Base-by-base conservation (phyloP, 768 basidiomycete species). In the Termitomyces sp. region DNA sequence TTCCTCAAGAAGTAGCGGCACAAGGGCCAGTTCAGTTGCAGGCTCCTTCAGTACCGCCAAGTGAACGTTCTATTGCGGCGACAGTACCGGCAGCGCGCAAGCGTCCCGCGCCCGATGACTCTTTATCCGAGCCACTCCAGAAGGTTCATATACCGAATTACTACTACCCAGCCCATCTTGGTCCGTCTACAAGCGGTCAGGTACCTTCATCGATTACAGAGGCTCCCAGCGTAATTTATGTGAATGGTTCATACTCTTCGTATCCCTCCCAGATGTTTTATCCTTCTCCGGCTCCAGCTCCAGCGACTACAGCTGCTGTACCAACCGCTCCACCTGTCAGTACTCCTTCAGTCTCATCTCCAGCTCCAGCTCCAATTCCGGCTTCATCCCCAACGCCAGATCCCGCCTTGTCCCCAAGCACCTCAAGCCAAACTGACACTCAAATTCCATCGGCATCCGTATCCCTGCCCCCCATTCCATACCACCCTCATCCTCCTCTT, bases 401-500 rank as follows among this genome's bases (percentile, higher is more conserved):
- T 36, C 16, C 48, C 2, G 35, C 51, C 6, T 46, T 53, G 16
- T 61, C 62, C 7, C 53, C 62, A 30, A 43, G 57, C 57, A 54
- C 54, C 53, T n/a, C 48, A 61, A 53, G 58, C 68, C 38, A 53
- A 13, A 22, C 20, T 14, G 56, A 53, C 36, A 24, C 43, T 9
- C 44, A 38, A 6, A 22, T 22, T 12, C 38, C 53, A 7, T 40
- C 46, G 2, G 49, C 61, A 50, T 62, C 66, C 3, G 54, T 64
- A 13, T 54, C 61, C 52, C 18, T 62, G 12, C 55, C 69, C 0
- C 63, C 74, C 26, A 75, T 78, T 47, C 76, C 83, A 2, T 79
- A 81, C 54, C 81, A 82, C 62, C 78, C 84, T 0, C 84, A 85
- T 61, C 83, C 85, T 2, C 84, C 85, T 2, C 72, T 86, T 30